Conservation (phyloP, 129 eudicot species). For the Tagetes erecta region DNA sequence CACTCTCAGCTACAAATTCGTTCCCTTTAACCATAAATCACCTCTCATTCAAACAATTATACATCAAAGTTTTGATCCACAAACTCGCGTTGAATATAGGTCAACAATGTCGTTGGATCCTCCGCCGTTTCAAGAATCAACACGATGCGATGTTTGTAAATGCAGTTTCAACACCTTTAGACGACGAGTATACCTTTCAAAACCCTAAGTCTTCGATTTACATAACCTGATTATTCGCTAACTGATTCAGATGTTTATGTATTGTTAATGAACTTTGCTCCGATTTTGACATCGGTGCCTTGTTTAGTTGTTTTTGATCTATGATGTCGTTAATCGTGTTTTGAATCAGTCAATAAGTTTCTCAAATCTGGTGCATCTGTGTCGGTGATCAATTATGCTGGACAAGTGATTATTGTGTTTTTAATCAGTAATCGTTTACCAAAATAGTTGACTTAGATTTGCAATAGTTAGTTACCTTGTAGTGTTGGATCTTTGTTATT, state of each 20-base stretch:
- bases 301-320: not conserved
- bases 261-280: not conserved
- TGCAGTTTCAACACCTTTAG: conserved; percentile 96
- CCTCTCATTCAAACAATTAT: conserved; percentile 17
- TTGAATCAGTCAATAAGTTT: not conserved
- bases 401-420: not conserved
- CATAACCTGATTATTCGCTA: not conserved
- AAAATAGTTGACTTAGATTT: not conserved
- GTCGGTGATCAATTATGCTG: not conserved
- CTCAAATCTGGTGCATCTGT: not conserved
- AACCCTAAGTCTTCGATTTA: not conserved
- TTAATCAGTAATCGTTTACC: not conserved
- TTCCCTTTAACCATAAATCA: conserved; percentile 8
- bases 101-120: conserved; percentile 55
- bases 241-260: not conserved
- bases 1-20: conserved; percentile 14
- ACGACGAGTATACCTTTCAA: conserved; percentile 63
- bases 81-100: conserved; percentile 25
- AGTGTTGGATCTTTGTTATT: conserved; percentile 17
- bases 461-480: not conserved
- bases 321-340: not conserved
- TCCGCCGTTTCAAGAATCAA: conserved; percentile 88
- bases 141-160: conserved; percentile 90
- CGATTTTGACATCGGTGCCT: not conserved
- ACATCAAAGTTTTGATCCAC: not conserved